Conservation (phyloP, 306 rosid genomes). For the Gynostemma pentaphyllum region DNA sequence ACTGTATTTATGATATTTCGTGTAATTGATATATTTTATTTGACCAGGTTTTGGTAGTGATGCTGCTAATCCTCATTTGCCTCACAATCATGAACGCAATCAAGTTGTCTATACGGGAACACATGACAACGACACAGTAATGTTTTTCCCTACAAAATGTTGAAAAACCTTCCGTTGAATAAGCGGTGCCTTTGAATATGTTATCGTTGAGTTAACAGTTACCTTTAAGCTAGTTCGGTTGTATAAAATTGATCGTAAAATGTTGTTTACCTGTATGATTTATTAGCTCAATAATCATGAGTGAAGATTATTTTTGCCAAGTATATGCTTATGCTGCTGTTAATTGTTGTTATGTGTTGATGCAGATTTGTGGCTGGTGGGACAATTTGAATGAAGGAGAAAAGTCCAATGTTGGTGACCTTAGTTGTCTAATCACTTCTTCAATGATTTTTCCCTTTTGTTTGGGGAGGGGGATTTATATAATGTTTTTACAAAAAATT, state of each 20-base stretch:
- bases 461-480: no score
- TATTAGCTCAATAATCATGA: slow-evolving; percentile 6
- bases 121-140: slow-evolving; percentile 92
- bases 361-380: slow-evolving; percentile 90
- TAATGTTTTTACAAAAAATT: no score
- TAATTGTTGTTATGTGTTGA: slow-evolving; percentile 12
- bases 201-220: not conserved
- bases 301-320: not conserved
- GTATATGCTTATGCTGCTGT: slow-evolving; percentile 15
- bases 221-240: not conserved
- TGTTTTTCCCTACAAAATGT: slow-evolving; percentile 11
- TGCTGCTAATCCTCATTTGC: slow-evolving; percentile 74
- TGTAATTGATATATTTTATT: not conserved
- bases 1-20: slow-evolving; percentile 1
- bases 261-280: not conserved
- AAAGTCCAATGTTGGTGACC: slow-evolving; percentile 53
- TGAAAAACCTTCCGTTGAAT: not conserved
- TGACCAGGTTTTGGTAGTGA: slow-evolving; percentile 69
- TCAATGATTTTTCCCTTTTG: no score
- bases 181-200: not conserved
- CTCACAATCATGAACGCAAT: slow-evolving; percentile 86
- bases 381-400: slow-evolving; percentile 59
- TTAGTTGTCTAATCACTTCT: not conserved
- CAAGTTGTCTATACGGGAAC: slow-evolving; percentile 97
- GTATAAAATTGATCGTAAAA: not conserved